These are phyloP conservation scores for Daucus carota DNA, from an alignment of 129 eudicot species.

Conservation along the genomic window DNA sequence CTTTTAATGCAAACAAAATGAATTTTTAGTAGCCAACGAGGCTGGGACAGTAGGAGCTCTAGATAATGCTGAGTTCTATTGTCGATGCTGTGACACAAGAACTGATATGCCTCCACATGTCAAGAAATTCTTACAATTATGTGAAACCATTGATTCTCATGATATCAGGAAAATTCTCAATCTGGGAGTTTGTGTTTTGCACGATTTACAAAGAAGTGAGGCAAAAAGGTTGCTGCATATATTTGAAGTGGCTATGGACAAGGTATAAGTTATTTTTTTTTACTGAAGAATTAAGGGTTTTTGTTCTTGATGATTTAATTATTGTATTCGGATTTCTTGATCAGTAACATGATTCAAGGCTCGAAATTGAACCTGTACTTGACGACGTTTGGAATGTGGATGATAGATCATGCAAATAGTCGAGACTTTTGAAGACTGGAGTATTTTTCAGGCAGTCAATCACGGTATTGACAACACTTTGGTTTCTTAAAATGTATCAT, in stretches of 20 bases:
- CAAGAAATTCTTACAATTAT: conserved; percentile 34
- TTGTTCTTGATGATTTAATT: conserved; percentile 1
- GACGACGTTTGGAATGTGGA: conserved; percentile 53
- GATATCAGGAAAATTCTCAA: conserved; percentile 43
- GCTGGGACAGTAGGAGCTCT: conserved; percentile 90
- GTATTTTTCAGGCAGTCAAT: no score
- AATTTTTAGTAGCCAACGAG: no score
- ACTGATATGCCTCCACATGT: conserved; percentile 66
- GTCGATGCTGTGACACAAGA: conserved; percentile 79
- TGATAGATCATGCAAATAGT: no score
- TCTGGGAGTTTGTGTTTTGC: conserved; percentile 48
- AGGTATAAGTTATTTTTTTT: conserved; percentile 41
- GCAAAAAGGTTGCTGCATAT: conserved; percentile 43
- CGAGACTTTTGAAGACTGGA: no score
- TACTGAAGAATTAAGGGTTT: neutral
- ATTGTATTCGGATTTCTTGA: conserved; percentile 1
- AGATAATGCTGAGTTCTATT: conserved; percentile 82
- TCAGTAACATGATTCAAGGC: conserved; percentile 30
- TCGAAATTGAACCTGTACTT: conserved; percentile 35
- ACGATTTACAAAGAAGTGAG: conserved; percentile 44
- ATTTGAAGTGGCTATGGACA: conserved; percentile 37
- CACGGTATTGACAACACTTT: no score
- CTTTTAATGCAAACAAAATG: no score
- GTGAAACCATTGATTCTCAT: conserved; percentile 35
- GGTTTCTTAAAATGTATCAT: no score